Percentiles rank a stretch among this genome's conserved stretches.
phyloP scores from a whole-genome alignment of 805 yeast species.

The Candida tammaniensis region DNA sequence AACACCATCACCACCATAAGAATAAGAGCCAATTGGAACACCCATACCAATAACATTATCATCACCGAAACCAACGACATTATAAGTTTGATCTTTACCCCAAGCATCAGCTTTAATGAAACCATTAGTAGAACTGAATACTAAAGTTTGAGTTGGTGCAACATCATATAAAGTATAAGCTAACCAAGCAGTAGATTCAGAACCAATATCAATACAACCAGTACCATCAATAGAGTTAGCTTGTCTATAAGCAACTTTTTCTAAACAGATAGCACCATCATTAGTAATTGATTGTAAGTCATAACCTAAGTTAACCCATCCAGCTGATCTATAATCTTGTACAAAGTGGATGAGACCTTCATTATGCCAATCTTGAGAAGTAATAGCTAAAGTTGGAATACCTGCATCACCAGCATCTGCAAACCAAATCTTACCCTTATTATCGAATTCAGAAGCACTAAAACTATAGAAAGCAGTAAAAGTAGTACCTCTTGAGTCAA shows the following conservation, averaged over 20 bases:
- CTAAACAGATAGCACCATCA: conserved; percentile 23
- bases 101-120: conserved; percentile 16
- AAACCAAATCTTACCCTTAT: conserved; percentile 24
- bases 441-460: conserved; percentile 17
- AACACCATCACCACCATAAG: conserved; percentile 12
- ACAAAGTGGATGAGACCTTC: conserved; percentile 20
- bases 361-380: conserved; percentile 18
- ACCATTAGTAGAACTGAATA: conserved; percentile 15
- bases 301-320: conserved; percentile 18
- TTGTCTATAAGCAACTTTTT: conserved; percentile 20
- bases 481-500: conserved; percentile 21
- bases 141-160: conserved; percentile 14
- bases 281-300: conserved; percentile 17
- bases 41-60: conserved; percentile 26
- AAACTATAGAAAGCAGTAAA: conserved; percentile 21
- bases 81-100: conserved; percentile 17
- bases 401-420: conserved; percentile 22
- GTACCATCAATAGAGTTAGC: conserved; percentile 17
- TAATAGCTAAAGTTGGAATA: conserved; percentile 16
- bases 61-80: conserved; percentile 26
- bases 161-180: conserved; percentile 15
- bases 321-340: conserved; percentile 20
- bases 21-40: conserved; percentile 12
- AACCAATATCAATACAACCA: conserved; percentile 24
- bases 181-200: conserved; percentile 16